Evolutionary conservation across 2,329 filamentous ascomycete genomes (phyloP), one percentile per base, ranked within the genome.

Genomic region (Epichloe bromicola): DNA sequence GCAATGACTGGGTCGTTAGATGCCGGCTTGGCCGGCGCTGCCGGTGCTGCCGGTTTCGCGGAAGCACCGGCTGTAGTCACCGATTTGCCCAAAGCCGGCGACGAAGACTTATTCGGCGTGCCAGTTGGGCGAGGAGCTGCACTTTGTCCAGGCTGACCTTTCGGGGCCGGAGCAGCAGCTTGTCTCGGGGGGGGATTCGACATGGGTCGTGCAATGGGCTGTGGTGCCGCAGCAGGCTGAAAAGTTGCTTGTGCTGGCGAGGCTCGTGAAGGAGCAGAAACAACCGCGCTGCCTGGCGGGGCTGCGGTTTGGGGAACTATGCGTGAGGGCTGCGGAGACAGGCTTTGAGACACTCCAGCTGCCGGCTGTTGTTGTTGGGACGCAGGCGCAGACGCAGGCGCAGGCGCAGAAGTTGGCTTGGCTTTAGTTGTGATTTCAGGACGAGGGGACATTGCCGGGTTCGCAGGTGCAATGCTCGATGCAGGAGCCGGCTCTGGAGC

Each of bases 1-100:
- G 88, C 83, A 51, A 93, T 91, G 42, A 93, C 88, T 0, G 86
- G 86, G 60, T 91, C 87, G 23, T 72, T 68, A n/a, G 67, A 54
- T 8, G 60, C 58, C 4, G 64, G 58, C 50, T 63, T 64, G 7
- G 7, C 50, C 11, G 57, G 50, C 4, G 51, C 41, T 3, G 55
- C 42, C 34, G 26, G 26, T 10, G 26, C 26, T 19, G 33, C 44
- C 14, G 48, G 36, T 34, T n/a, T 36, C 17, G 34, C 8, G 12
- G 53, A 36, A 23, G 46, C 52, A 6, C 60, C 57, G 3, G 14
- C 36, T 33, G 60, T 55, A 8, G 41, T 8, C 4, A 19, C 26
- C 26, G 39, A n/a, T 36, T 61, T 65, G 12, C 54, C 51, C n/a
- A 53, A 49, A 23, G 58, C 51, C 4, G 49, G 8, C 10, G 52